Evolutionary conservation across 2,329 filamentous ascomycete genomes (phyloP), one percentile per base, ranked within the genome.

Genomic region (Monilinia fructicola): DNA sequence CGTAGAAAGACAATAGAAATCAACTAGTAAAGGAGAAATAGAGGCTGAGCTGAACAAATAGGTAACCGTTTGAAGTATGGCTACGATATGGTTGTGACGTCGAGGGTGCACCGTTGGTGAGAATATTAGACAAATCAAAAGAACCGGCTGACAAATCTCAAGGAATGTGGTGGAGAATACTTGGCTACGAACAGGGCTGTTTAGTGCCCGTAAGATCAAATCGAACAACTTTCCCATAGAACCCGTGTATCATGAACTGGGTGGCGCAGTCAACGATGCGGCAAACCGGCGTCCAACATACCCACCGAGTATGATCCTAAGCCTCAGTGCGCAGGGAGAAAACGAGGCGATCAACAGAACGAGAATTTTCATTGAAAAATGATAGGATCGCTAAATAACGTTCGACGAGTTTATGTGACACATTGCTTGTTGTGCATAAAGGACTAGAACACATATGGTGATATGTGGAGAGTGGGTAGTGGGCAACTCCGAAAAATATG

Each of bases 301-400:
- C 31, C 53, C 31, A 55, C 53, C 53, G 31, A 54, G 53, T 54
- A 62, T 18, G 28, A 53, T 48, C 7, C 44, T 53, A n/a, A 53
- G 59, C 48, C 35, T 62, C 48, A 54, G 31, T 62, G 53, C 42
- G 16, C 46, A 50, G 26, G 44, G 12, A 28, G 28, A n/a, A 28
- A 31, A 28, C 12, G 11, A 44, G 56, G 44, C 16, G 56, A 21
- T 55, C 31, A 40, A n/a, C 5, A 14, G 18, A 42, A 44, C 12
- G 11, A 26, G n/a, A 23, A 48, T 1, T 26, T 50, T 50, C 11
- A 35, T 35, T 61, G 26, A 18, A 58, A 16, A 21, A 44, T 65
- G 23, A 65, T 65, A 65, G 63, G 63, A 42, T 65, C 63, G 63
- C 63, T 65, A 52, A 60, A 28, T 11, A 40, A 28, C 4, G 10